Percentiles rank a stretch among this genome's conserved stretches.
phyloP scores from a whole-genome alignment of 2,329 filamentous ascomycete species.

The Fusarium armeniacum region DNA sequence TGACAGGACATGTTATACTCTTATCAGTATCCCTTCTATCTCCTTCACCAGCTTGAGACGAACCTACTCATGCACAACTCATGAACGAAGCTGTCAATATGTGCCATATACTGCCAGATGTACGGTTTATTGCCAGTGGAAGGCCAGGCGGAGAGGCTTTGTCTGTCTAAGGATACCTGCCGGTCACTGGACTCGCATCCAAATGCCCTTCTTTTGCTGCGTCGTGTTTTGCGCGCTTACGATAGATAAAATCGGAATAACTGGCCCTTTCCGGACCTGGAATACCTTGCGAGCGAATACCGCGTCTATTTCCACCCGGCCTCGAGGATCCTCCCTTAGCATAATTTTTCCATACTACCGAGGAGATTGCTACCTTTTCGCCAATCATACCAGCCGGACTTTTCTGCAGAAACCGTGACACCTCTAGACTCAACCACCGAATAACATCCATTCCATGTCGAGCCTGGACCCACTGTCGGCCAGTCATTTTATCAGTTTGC shows the following conservation, averaged over 20 bases:
- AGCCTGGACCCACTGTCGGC: background rate
- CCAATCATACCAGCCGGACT: background rate
- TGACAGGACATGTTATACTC: background rate
- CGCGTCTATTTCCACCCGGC: background rate
- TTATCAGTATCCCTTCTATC: background rate
- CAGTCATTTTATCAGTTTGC: background rate
- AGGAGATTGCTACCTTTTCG: background rate
- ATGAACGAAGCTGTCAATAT: background rate
- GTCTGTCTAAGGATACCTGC: no score
- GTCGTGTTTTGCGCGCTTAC: background rate
- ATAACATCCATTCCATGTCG: no score
- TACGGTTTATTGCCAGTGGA: no score
- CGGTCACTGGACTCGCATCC: background rate
- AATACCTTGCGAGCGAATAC: fast-evolving
- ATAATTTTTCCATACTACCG: background rate
- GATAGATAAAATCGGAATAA: background rate
- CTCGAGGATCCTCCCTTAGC: background rate
- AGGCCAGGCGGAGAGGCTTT: background rate
- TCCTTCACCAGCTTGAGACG: background rate
- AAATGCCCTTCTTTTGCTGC: background rate
- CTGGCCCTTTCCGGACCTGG: fast-evolving
- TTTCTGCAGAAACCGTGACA: background rate
- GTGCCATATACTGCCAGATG: background rate
- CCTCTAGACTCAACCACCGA: no score
- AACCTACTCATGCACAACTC: background rate